These are phyloP conservation scores for Botrytis medusae DNA, from an alignment of 2,329 filamentous ascomycete species.

Conservation along the genomic window DNA sequence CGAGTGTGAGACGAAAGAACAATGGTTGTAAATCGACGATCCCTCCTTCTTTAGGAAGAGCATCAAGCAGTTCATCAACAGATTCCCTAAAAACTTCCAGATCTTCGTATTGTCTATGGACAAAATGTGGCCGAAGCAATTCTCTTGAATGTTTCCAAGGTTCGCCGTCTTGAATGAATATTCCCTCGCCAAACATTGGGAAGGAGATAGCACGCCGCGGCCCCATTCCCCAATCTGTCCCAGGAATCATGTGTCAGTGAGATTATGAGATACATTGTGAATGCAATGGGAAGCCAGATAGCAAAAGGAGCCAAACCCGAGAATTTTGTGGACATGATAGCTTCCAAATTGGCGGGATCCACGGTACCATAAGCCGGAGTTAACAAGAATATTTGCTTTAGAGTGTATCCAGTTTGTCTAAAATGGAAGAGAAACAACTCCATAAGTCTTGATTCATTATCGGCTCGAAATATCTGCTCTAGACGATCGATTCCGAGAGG, in stretches of 20 bases:
- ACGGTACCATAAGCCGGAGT: neutral
- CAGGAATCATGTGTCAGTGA: too few species aligned
- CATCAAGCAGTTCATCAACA: slow-evolving; percentile 25
- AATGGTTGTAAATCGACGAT: slow-evolving; percentile 42
- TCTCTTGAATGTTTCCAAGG: slow-evolving; percentile 21
- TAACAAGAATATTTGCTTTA: neutral
- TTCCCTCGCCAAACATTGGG: slow-evolving; percentile 18
- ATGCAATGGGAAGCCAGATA: too few species aligned
- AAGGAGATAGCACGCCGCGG: neutral
- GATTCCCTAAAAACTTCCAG: slow-evolving; percentile 25
- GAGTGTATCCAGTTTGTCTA: neutral
- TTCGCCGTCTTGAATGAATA: slow-evolving; percentile 22
- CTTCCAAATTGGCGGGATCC: neutral
- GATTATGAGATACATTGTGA: too few species aligned
- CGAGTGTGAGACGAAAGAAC: slow-evolving; percentile 54
- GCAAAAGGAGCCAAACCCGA: too few species aligned
- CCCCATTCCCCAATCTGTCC: slow-evolving; percentile 12
- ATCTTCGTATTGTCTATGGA: slow-evolving; percentile 25
- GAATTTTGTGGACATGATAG: too few species aligned
- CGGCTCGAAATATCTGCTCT: neutral
- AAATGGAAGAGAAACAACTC: neutral
- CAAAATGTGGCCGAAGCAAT: slow-evolving; percentile 15
- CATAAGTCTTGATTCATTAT: slow-evolving; percentile 1
- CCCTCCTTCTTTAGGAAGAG: neutral
- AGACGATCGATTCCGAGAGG: neutral